Evolutionary conservation across 148 eudicot genomes (phyloP).

Genomic region (Fallopia convolvulus): DNA sequence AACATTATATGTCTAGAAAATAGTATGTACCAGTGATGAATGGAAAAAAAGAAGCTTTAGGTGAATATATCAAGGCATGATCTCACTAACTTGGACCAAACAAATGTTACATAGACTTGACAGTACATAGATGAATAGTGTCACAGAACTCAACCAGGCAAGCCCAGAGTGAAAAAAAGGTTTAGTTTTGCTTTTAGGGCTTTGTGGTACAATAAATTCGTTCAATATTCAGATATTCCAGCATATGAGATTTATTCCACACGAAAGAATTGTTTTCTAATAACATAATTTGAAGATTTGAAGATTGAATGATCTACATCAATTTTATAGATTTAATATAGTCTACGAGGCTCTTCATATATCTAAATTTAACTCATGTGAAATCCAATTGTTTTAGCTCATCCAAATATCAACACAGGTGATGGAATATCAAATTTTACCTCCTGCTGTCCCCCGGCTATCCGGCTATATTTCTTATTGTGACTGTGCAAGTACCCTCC

Average conservation of each 20-base stretch:
- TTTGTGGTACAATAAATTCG: neutral
- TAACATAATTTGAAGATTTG: neutral
- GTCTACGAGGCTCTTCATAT: neutral
- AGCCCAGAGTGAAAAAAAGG: too few species aligned
- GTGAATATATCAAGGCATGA: neutral
- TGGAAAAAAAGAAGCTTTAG: too few species aligned
- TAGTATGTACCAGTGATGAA: too few species aligned
- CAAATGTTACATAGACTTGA: neutral
- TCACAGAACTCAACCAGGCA: too few species aligned
- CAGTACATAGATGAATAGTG: too few species aligned
- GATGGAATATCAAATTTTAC: slow-evolving; percentile 17
- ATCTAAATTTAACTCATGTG: neutral
- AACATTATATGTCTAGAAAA: too few species aligned
- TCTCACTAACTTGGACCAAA: neutral
- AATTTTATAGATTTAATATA: neutral
- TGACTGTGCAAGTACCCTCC: slow-evolving; percentile 72
- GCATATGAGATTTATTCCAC: neutral
- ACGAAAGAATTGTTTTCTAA: neutral
- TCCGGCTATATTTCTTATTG: slow-evolving; percentile 62
- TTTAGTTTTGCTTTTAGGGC: neutral
- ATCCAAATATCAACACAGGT: neutral
- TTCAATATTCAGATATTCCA: neutral
- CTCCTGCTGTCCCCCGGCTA: slow-evolving; percentile 79
- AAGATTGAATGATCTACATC: neutral
- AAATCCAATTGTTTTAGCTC: neutral